Evolutionary conservation across 768 basidiomycete genomes (phyloP).

Genomic region (Paxillus ammoniavirescens): DNA sequence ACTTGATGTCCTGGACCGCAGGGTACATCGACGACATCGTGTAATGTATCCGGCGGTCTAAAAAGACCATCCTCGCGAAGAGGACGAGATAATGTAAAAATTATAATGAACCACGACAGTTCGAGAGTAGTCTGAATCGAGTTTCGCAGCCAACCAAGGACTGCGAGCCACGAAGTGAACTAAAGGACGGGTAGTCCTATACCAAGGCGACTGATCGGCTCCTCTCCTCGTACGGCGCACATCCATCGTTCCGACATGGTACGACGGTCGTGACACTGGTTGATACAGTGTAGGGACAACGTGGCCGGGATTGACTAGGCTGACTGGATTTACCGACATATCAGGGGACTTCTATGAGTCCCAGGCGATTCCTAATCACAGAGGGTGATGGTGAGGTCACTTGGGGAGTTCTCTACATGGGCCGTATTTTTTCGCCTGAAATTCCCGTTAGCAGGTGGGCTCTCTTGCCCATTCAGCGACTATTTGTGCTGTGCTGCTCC

Average conservation of each 20-base stretch:
- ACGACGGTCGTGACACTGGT: slow-evolving; percentile 3
- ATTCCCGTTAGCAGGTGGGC: not conserved
- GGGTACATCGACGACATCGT: not conserved
- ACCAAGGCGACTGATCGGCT: not conserved
- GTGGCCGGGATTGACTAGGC: not conserved
- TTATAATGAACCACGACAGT: slow-evolving; percentile 13
- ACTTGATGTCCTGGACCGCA: not conserved
- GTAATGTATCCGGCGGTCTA: not conserved
- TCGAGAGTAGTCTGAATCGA: slow-evolving; percentile 37
- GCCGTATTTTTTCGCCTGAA: no score
- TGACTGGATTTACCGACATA: not conserved
- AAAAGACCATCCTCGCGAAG: slow-evolving; percentile 14
- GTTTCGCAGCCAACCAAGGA: slow-evolving; percentile 17
- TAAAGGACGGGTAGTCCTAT: slow-evolving; percentile 13
- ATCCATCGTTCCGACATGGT: not conserved
- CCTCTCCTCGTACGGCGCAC: slow-evolving; percentile 18
- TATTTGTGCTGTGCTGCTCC: not conserved
- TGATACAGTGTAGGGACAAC: slow-evolving; percentile 10
- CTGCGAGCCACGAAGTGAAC: slow-evolving; percentile 31
- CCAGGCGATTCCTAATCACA: no score
- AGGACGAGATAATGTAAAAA: not conserved
- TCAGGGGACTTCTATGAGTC: no score
- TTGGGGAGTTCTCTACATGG: not conserved
- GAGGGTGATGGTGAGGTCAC: slow-evolving; percentile 7
- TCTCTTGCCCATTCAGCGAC: not conserved